Conservation (phyloP, 73 alveolate species). For the Effrenium voratum region DNA sequence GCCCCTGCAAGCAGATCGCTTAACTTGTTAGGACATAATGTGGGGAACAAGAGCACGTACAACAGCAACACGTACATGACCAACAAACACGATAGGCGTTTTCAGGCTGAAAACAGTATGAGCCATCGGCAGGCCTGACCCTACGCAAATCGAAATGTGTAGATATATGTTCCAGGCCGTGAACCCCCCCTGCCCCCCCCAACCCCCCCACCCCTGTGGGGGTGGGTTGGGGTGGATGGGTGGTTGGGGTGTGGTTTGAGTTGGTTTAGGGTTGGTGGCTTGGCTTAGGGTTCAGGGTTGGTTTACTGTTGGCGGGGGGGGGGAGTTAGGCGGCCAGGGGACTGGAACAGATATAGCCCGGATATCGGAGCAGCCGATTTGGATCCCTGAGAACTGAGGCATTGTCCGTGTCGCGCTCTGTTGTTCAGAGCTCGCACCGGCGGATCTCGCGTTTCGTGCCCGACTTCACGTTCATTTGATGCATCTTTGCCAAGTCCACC, state of each 20-base stretch:
- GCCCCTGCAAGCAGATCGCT: too few relatives aligned
- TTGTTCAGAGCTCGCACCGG: constrained; percentile 3
- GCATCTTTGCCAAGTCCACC: constrained; percentile 88
- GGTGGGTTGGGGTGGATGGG: too few relatives aligned
- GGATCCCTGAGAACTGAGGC: not conserved
- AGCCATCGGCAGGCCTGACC: too few relatives aligned
- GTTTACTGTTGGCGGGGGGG: not conserved
- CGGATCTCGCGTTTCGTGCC: constrained; percentile 81
- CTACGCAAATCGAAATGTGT: too few relatives aligned
- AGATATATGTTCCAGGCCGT: too few relatives aligned
- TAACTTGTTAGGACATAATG: too few relatives aligned
- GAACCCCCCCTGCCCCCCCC: too few relatives aligned
- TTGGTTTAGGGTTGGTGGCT: not conserved
- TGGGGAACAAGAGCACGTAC: too few relatives aligned
- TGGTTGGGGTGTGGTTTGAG: not conserved
- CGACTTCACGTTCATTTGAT: constrained; percentile 53
- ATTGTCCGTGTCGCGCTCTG: not conserved
- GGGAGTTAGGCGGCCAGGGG: not conserved
- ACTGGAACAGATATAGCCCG: not conserved
- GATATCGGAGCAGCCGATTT: not conserved
- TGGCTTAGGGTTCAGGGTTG: not conserved
- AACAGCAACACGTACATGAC: too few relatives aligned
- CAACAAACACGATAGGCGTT: too few relatives aligned
- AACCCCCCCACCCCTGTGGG: too few relatives aligned
- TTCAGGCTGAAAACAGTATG: too few relatives aligned